A percentile compares a stretch with the other conserved stretches of the same genome.
These are phyloP conservation scores for Phaeotremella skinneri DNA, from an alignment of 768 basidiomycete species.

Conservation along the genomic window DNA sequence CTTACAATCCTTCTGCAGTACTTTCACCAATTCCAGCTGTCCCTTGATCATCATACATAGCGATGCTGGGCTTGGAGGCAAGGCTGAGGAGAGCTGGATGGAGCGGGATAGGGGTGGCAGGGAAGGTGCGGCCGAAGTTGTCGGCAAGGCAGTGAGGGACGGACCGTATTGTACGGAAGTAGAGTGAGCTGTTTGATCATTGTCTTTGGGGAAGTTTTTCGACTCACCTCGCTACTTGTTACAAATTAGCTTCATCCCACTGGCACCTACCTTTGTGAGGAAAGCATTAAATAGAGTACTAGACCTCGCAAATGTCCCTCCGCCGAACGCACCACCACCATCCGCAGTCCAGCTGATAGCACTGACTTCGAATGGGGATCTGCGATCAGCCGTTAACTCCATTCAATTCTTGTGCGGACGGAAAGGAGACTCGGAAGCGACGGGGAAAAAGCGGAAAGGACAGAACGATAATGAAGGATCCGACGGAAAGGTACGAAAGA, in stretches of 20 bases:
- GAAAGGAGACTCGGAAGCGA: slow-evolving; percentile 42
- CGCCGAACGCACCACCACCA: slow-evolving; percentile 56
- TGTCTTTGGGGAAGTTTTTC: no score
- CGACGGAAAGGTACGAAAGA: slow-evolving; percentile 16
- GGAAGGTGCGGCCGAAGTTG: slow-evolving; percentile 60
- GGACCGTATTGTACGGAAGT: slow-evolving; percentile 77
- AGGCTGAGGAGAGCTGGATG: slow-evolving; percentile 57
- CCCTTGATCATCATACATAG: slow-evolving; percentile 82
- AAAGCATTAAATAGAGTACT: slow-evolving; percentile 70
- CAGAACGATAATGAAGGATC: slow-evolving; percentile 36
- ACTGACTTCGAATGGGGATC: slow-evolving; percentile 80
- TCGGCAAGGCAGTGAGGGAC: slow-evolving; percentile 67
- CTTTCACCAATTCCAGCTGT: slow-evolving; percentile 45
- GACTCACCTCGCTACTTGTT: background rate
- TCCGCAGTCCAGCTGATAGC: slow-evolving; percentile 73
- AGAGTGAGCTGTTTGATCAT: slow-evolving; percentile 63
- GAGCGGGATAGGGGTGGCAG: slow-evolving; percentile 56
- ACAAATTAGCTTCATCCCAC: slow-evolving; percentile 81
- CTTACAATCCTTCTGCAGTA: slow-evolving; percentile 60
- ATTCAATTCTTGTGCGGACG: slow-evolving; percentile 70
- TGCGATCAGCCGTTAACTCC: slow-evolving; percentile 88
- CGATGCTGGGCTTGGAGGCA: slow-evolving; percentile 75
- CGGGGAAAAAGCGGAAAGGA: slow-evolving; percentile 22
- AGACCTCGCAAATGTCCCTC: slow-evolving; percentile 55
- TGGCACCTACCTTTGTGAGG: slow-evolving; percentile 79